Evolutionary conservation across 306 rosid species (phyloP).

Genomic region (Sicyos baderoa): DNA sequence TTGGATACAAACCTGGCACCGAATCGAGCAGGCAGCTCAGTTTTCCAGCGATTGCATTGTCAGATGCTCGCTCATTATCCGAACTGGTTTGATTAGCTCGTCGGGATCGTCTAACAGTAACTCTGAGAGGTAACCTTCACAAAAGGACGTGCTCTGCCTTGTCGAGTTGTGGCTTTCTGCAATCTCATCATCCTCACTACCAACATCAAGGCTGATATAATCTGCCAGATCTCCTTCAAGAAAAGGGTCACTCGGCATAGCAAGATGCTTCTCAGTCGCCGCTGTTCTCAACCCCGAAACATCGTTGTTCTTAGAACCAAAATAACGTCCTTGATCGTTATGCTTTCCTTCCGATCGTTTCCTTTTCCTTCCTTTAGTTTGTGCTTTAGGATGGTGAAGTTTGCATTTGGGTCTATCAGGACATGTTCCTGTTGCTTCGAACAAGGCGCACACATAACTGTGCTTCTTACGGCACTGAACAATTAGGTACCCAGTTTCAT

Average conservation of each 20-base stretch:
- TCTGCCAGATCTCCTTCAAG: constrained; percentile 38
- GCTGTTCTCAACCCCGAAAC: constrained; percentile 28
- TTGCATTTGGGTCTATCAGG: constrained; percentile 61
- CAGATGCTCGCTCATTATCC: constrained; percentile 30
- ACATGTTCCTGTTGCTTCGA: constrained; percentile 79
- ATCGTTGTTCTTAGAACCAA: constrained; percentile 34
- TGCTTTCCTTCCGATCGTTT: constrained; percentile 45
- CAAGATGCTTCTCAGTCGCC: constrained; percentile 26
- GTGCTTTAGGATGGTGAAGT: constrained; percentile 77
- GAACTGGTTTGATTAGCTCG: constrained; percentile 48
- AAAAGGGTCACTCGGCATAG: constrained; percentile 19
- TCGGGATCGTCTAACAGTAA: constrained; percentile 39
- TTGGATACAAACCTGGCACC: neutral
- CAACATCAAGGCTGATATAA: constrained; percentile 43
- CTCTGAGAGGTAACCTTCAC: constrained; percentile 36
- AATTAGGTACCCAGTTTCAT: constrained; percentile 19
- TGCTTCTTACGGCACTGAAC: constrained; percentile 92
- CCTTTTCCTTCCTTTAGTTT: constrained; percentile 60
- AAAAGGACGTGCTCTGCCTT: constrained; percentile 26
- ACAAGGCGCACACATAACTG: constrained; percentile 68
- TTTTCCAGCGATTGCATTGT: constrained; percentile 18
- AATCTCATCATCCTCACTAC: constrained; percentile 38
- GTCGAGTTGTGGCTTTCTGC: constrained; percentile 28
- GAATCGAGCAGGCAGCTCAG: neutral
- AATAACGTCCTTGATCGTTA: constrained; percentile 56